These are phyloP conservation scores for Ensete glaucum DNA, from an alignment of 176 grass and related monocot genomes.

Conservation along the genomic window DNA sequence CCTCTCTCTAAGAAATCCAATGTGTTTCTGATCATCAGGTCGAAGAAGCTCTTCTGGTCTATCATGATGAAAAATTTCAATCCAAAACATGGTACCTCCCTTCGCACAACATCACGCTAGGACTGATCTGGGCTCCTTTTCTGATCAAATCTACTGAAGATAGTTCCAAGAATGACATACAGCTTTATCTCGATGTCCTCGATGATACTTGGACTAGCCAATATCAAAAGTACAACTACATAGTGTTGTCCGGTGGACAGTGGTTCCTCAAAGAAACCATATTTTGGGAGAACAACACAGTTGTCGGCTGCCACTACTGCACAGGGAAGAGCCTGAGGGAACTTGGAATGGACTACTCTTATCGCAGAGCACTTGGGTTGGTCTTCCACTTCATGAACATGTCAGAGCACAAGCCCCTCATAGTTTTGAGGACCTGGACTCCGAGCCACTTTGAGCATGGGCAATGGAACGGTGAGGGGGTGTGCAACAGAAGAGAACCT, in stretches of 20 bases:
- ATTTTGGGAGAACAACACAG: slow-evolving; percentile 51
- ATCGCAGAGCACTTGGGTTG: slow-evolving; percentile 43
- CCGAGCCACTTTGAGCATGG: slow-evolving; percentile 84
- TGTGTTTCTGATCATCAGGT: background rate
- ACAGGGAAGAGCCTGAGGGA: slow-evolving; percentile 46
- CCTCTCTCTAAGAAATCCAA: background rate
- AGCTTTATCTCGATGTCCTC: slow-evolving; percentile 70
- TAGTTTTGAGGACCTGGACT: slow-evolving; percentile 79
- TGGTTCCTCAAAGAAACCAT: slow-evolving; percentile 81
- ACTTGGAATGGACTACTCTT: slow-evolving; percentile 60
- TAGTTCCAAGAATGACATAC: slow-evolving; percentile 47
- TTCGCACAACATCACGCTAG: slow-evolving; percentile 68
- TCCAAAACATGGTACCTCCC: slow-evolving; percentile 24
- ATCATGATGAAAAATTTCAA: slow-evolving; percentile 8
- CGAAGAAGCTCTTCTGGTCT: slow-evolving; percentile 14
- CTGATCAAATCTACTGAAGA: slow-evolving; percentile 53
- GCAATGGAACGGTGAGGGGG: slow-evolving; percentile 63
- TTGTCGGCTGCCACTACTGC: slow-evolving; percentile 75
- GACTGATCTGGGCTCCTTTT: slow-evolving; percentile 79
- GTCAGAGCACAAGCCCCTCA: slow-evolving; percentile 39
- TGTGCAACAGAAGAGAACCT: slow-evolving; percentile 40
- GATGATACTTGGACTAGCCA: slow-evolving; percentile 55
- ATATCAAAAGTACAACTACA: slow-evolving; percentile 61
- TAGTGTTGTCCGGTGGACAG: slow-evolving; percentile 74
- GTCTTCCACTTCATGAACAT: slow-evolving; percentile 50